Evolutionary conservation across 495 filamentous ascomycete species (phyloP).

Genomic region (Lasiosphaeria ovina): DNA sequence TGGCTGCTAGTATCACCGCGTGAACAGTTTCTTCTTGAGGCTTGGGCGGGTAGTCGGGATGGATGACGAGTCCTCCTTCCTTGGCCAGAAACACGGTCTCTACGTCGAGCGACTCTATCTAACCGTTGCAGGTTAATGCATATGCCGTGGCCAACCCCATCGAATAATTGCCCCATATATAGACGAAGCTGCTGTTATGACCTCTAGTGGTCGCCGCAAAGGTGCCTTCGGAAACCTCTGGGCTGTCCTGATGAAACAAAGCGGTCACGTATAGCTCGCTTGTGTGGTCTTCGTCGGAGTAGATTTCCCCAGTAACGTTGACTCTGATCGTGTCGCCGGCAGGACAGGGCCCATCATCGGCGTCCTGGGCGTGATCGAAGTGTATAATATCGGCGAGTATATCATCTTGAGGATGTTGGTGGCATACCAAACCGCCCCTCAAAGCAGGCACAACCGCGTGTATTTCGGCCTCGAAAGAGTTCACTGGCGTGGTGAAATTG

Average conservation of each 20-base stretch:
- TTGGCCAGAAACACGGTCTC: not conserved
- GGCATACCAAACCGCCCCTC: not conserved
- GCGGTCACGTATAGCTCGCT: not conserved
- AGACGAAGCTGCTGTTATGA: not conserved
- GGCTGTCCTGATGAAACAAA: not conserved
- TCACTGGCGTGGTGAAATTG: not conserved
- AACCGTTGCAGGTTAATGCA: not conserved
- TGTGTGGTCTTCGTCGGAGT: no score
- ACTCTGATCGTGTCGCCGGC: conserved; percentile 4
- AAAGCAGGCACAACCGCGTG: conserved; percentile 1
- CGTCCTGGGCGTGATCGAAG: not conserved
- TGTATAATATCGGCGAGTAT: not conserved
- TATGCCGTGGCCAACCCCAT: not conserved
- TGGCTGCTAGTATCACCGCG: no score
- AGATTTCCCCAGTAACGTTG: not conserved
- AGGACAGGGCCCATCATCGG: not conserved
- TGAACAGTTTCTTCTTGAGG: not conserved
- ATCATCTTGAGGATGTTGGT: not conserved
- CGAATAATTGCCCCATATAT: conserved; percentile 2
- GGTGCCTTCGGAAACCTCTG: not conserved
- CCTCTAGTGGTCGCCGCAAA: not conserved
- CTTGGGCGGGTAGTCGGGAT: not conserved
- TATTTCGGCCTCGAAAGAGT: not conserved
- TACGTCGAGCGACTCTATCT: not conserved
- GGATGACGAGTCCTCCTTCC: not conserved